Evolutionary conservation across 2,329 filamentous ascomycete species (phyloP).

Genomic region (Macrophomina pseudophaseolina): DNA sequence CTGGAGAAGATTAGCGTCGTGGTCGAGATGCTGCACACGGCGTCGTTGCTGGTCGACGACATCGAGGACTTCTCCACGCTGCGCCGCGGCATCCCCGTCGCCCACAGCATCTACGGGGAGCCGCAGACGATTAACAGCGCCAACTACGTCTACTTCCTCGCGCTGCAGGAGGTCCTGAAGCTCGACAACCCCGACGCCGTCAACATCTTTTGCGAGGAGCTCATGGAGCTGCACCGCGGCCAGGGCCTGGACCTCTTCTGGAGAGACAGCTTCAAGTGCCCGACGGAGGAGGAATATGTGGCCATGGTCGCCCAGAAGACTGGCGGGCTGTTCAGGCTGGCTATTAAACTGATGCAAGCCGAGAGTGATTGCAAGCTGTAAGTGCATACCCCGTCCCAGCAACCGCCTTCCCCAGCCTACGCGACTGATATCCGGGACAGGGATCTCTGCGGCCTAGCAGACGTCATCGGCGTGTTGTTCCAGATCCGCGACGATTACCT

Average conservation of each 20-base stretch:
- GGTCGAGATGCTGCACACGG: slow-evolving; percentile 78
- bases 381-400: too few species aligned
- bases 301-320: slow-evolving; percentile 59
- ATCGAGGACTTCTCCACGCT: slow-evolving; percentile 56
- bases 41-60: slow-evolving; percentile 65
- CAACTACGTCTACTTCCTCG: slow-evolving; percentile 56
- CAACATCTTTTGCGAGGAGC: slow-evolving; percentile 39
- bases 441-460: slow-evolving; percentile 41
- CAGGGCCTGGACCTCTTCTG: slow-evolving; percentile 57
- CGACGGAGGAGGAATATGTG: slow-evolving; percentile 54
- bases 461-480: slow-evolving; percentile 39
- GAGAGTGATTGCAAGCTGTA: slow-evolving; percentile 33
- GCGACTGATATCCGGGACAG: neutral
- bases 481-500: slow-evolving; percentile 44
- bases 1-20: slow-evolving; percentile 74
- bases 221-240: slow-evolving; percentile 54
- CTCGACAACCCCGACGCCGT: slow-evolving; percentile 2
- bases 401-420: neutral
- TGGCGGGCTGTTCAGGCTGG: slow-evolving; percentile 53
- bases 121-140: slow-evolving; percentile 59
- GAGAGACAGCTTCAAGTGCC: slow-evolving; percentile 52
- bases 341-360: slow-evolving; percentile 53
- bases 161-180: slow-evolving; percentile 47
- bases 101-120: slow-evolving; percentile 56
- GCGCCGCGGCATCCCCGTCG: slow-evolving; percentile 54